Evolutionary conservation across 768 basidiomycete species (phyloP), one percentile per base, ranked within the genome.

Genomic region (Leccinum barrowsii): DNA sequence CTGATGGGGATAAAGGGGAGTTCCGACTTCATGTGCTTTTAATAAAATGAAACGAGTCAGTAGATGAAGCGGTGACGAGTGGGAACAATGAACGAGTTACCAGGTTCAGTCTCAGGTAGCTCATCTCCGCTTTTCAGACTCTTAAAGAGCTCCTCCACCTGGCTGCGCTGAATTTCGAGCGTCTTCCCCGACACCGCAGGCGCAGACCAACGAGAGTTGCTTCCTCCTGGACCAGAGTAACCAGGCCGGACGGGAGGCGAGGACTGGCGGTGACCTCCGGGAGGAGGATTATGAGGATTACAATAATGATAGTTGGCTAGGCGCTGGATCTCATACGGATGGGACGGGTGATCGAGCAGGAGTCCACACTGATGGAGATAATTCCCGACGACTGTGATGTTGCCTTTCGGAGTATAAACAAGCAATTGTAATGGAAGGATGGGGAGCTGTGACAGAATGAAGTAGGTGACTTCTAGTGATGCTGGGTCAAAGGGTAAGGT

Each of bases 1-100:
- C 76, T 99, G 97, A 78, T 99, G 97, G 19, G 96, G 93, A 75
- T 98, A 99, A 7, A 99, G 78, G 50, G 76, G 80, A 21, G 97
- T 97, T 37, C 87, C 89, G 55, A 99, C 84, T 65, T 89, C 85
- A 54, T 78, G 67, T 52, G 76, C 89, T 90, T 66, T 65, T 58
- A 56, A 67, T 61, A 42, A 48, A 56, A 60, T 53, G 63, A 53
- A 60, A 58, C 47, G 48, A 65, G 58, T 66, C 42, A 65, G 55
- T 49, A 52, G 30, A 44, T 55, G 59, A 58, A 58, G 52, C 21
- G 17, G 48, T 61, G 46, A 57, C 51, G 40, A 51, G 42, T 44
- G 59, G 61, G 59, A 57, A 59, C 55, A 59, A 62, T 53, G 52
- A 63, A 63, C 52, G 57, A 78, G 87, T 68, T 70, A 96, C 94